Conservation (phyloP, 192 early-diverging fungal species). For the Chytriomyces hyalinus region DNA sequence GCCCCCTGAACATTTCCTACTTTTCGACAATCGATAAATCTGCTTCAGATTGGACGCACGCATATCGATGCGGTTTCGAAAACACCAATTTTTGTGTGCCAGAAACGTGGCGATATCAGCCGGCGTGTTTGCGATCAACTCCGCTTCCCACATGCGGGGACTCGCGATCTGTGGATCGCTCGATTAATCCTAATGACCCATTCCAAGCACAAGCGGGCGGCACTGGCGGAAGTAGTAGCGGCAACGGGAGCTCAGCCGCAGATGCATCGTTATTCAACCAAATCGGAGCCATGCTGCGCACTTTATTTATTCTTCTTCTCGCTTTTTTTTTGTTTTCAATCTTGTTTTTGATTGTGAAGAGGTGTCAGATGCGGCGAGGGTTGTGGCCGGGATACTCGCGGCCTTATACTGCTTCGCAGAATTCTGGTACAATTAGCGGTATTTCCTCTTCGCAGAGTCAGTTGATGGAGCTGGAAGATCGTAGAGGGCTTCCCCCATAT, state of each 20-base stretch:
- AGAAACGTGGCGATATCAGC: slow-evolving; percentile 5
- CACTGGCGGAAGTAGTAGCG: not conserved
- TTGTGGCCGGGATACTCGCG: not conserved
- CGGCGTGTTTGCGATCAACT: slow-evolving; percentile 3
- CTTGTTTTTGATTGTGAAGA: not conserved
- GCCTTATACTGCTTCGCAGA: not conserved
- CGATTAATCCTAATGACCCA: not conserved
- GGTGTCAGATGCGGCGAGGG: not conserved
- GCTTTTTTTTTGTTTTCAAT: not conserved
- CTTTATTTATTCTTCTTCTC: not conserved
- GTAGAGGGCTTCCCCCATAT: not conserved
- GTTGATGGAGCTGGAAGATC: not conserved
- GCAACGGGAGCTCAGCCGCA: not conserved
- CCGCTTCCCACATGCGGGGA: slow-evolving; percentile 6
- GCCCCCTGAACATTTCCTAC: slow-evolving; percentile 6
- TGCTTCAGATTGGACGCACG: slow-evolving; percentile 8
- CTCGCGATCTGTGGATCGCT: not conserved
- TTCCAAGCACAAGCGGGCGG: not conserved
- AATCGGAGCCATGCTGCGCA: not conserved
- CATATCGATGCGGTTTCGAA: slow-evolving; percentile 11
- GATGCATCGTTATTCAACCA: not conserved
- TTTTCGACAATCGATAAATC: not conserved
- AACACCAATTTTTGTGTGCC: slow-evolving; percentile 18
- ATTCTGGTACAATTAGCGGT: not conserved
- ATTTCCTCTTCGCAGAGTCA: not conserved